These are phyloP conservation scores for Penicillium concentricum DNA, from an alignment of 2,329 filamentous ascomycete genomes.

Conservation along the genomic window DNA sequence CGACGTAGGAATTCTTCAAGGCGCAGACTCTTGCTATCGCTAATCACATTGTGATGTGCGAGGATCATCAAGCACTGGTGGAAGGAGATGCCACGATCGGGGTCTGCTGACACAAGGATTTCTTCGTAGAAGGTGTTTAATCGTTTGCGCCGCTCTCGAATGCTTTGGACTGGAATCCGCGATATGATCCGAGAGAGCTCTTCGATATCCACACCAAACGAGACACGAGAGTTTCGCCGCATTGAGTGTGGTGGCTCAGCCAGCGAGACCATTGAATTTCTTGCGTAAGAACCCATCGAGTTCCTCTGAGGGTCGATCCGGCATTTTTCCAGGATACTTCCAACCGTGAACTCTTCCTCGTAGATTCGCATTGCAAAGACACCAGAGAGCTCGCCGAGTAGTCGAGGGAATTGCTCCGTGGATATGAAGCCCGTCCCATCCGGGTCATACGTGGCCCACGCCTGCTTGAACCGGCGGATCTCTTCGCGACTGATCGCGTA, in stretches of 20 bases:
- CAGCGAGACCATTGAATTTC: constrained; percentile 38
- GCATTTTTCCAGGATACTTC: constrained; percentile 83
- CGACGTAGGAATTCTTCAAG: constrained; percentile 93
- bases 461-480: constrained; percentile 94
- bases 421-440: constrained; percentile 87
- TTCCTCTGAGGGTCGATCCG: constrained; percentile 51
- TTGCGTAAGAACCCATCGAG: constrained; percentile 2
- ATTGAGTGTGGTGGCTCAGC: constrained; percentile 15
- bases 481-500: constrained; percentile 89
- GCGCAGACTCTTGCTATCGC: constrained; percentile 90
- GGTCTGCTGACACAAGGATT: constrained; percentile 88
- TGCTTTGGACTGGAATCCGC: constrained; percentile 70
- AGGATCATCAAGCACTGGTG: constrained; percentile 91
- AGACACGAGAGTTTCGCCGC: constrained; percentile 35
- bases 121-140: constrained; percentile 98
- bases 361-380: constrained; percentile 98
- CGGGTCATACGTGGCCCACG: constrained; percentile 94
- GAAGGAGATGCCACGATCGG: constrained; percentile 85
- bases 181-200: constrained; percentile 72
- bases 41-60: constrained; percentile 98
- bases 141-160: constrained; percentile 70
- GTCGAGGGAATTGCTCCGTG: constrained; percentile 82
- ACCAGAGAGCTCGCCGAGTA: constrained; percentile 84
- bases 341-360: constrained; percentile 82
- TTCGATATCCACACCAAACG: constrained; percentile 66